Evolutionary conservation across 139 green algal species (phyloP).

Genomic region (Desmodesmus armatus): DNA sequence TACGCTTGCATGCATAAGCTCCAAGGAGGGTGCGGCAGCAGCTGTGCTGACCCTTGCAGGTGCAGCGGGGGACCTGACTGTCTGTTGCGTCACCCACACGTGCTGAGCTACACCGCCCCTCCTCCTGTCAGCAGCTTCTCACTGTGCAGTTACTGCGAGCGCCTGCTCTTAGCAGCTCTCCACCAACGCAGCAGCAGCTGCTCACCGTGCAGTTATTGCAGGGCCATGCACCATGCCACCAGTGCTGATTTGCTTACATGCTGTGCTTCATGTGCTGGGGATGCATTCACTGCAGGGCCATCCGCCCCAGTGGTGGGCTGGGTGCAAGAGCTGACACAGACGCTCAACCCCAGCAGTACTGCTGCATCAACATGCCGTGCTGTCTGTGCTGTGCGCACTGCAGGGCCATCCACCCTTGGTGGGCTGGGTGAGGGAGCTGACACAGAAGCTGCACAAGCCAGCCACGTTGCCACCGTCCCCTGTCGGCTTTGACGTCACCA

Average conservation of each 20-base stretch:
- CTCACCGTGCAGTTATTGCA: neutral
- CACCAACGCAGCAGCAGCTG: neutral
- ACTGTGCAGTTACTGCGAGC: neutral
- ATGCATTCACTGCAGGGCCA: no score
- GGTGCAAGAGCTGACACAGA: no score
- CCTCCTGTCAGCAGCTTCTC: neutral
- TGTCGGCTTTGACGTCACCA: constrained; percentile 35
- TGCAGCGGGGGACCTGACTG: no score
- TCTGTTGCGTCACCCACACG: no score
- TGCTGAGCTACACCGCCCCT: no score
- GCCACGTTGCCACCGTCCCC: constrained; percentile 6
- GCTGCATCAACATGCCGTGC: neutral
- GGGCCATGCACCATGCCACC: no score
- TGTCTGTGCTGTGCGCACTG: neutral
- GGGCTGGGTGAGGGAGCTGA: constrained; percentile 10
- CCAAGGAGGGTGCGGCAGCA: neutral
- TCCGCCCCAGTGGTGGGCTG: no score
- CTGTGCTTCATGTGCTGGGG: no score
- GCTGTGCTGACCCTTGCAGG: neutral
- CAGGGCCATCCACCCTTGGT: constrained; percentile 16
- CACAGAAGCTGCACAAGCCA: neutral
- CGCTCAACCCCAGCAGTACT: neutral
- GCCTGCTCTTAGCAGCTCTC: neutral
- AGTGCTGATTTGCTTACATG: no score
- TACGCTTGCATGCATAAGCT: neutral